Evolutionary conservation across 805 yeast genomes (phyloP), one percentile per base, ranked within the genome.

Genomic region (Schwanniomyces vanrijiae): DNA sequence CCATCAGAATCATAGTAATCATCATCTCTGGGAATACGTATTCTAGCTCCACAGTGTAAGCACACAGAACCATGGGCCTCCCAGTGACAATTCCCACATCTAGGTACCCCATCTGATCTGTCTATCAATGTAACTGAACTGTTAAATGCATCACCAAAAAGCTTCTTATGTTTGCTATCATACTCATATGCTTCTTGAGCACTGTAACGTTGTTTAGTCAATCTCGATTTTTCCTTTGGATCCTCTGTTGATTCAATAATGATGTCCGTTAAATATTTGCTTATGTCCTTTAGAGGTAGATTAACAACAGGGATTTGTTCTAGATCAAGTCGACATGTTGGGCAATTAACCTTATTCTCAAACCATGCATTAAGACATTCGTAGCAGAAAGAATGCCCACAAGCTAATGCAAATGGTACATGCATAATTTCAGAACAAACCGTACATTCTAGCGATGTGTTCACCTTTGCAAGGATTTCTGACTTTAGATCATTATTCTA

Each of bases 11-110:
- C 75, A 41, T 63, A 62, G 38, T 61, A 62, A 28, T 56, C 68
- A 20, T 66, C 65, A 24, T 63, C 62, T 18, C 60, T 59, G 1
- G 71, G 61, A 6, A 58, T 52, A 20, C 73, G 57, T 50, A 85
- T 75, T 26, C 81, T 60, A 47, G 80, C 66, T 4, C 86, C 85
- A 62, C 94, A 87, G 56, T 86, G 86, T 5, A 80, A 73, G 56
- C 94, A 87, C n/a, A 65, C 70, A 3, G 75, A 66, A 0, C 88
- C 90, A 50, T 80, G 80, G 0, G 86, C 82, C 56, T 87, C 92
- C 92, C 92, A 87, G 56, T 83, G 90, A 60, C 94, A 87, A 47
- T 80, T 77, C 6, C 86, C 80, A 58, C 94, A 87, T 45, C 92
- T 65, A 0, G 86, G 80, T 8, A 86, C 88, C 2, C 90, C 90